Conservation (phyloP, 805 yeast species). For the Lipomyces kockii region DNA sequence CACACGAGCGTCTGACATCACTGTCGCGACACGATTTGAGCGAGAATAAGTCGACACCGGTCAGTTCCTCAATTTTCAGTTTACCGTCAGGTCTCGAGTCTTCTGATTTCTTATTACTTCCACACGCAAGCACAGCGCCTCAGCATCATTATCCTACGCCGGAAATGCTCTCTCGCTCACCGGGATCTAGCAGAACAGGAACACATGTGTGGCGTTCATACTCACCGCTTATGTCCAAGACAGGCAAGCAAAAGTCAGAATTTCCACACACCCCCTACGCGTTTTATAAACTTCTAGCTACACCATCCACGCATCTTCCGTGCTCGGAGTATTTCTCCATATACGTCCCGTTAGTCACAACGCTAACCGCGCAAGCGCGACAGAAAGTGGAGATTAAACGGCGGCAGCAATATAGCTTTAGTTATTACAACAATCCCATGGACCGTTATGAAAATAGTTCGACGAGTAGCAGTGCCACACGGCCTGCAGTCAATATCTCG, state of each 20-base stretch:
- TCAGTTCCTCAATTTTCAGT: conserved; percentile 11
- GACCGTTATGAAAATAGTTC: background rate
- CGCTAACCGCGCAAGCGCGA: background rate
- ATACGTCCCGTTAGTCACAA: conserved; percentile 20
- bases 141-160: background rate
- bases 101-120: background rate
- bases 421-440: background rate
- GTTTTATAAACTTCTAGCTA: conserved; percentile 10
- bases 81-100: conserved; percentile 7
- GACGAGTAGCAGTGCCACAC: background rate
- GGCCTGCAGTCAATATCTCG: background rate
- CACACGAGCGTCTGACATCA: background rate
- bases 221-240: background rate
- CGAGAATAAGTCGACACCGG: background rate
- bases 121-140: background rate
- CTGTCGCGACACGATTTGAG: background rate
- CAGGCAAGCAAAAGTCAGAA: background rate
- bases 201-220: background rate
- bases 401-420: background rate
- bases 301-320: conserved; percentile 3
- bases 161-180: conserved; percentile 1
- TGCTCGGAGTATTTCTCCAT: conserved; percentile 18
- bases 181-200: background rate
- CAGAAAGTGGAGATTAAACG: conserved; percentile 3
- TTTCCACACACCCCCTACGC: conserved; percentile 20